Base-by-base conservation (phyloP, 2,329 filamentous ascomycete genomes). In the Neofusicoccum umdonicola region DNA sequence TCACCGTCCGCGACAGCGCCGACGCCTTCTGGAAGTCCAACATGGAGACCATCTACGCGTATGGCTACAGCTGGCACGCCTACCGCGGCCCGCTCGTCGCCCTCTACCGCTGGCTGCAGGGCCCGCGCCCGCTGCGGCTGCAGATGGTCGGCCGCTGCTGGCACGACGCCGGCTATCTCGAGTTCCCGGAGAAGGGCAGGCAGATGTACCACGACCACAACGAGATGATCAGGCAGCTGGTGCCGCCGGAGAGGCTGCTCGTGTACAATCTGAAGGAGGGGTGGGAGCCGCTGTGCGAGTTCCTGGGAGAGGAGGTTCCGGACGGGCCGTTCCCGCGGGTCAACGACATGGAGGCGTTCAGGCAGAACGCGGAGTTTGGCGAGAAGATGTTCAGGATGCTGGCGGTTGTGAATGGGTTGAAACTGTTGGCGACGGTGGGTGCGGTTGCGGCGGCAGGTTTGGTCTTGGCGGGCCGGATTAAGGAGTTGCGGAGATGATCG, bases 211-310 rank as follows among this genome's bases (percentile, higher is more conserved):
- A 13, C 17, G 17, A 48, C 1, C 45, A 27, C 17, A 27, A 27
- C 45, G 45, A 48, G 45, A 22, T 27, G 17, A 27, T 48, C 7
- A 11, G 27, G 27, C 27, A 31, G 27, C 6, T 41, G 17, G 56
- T 47, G 19, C 56, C 41, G 12, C 8, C 3, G 41, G 56, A 34
- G 27, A 34, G 31, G 39, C 58, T 78, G 68, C 70, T 78, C 44
- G 76, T 79, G 68, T 77, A 74, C 61, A 71, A 76, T 64, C 72
- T 77, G 0, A 70, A 75, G 57, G 76, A 81, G 41, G 80, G 79
- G 0, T 83, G 81, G 81, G 74, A 72, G 41, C 77, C 78, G 9
- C 69, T 84, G 27, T 83, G 80, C 67, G 66, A 73, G 63, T 80
- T 81, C 57, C 58, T 81, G 45, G 75, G 71, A 0, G 77, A 75